These are phyloP conservation scores for Aspergillus jensenii DNA, from an alignment of 2,329 filamentous ascomycete species.

Conservation along the genomic window DNA sequence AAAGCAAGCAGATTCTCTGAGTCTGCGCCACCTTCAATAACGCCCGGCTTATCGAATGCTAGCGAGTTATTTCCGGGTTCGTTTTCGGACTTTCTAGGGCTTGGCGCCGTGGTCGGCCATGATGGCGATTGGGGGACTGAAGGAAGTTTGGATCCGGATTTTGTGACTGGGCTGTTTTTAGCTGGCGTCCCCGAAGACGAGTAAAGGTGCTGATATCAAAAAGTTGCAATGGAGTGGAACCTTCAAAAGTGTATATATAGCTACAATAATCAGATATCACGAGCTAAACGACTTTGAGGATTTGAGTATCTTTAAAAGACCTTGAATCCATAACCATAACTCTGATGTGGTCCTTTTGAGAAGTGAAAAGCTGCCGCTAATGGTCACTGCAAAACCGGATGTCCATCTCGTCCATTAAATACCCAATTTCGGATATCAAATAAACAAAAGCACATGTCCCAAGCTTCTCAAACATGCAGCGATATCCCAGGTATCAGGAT, in stretches of 20 bases:
- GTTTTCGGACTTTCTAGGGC: not conserved
- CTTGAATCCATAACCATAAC: no score
- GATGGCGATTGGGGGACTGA: not conserved
- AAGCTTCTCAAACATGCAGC: not conserved
- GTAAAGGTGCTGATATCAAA: not conserved
- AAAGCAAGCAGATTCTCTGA: not conserved
- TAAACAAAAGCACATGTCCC: not conserved
- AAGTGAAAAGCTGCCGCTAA: no score
- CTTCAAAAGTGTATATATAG: no score
- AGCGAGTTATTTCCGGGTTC: not conserved
- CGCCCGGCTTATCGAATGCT: not conserved
- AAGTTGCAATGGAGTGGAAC: no score
- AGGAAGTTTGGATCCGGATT: not conserved
- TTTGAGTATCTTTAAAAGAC: no score
- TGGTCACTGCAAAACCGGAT: no score
- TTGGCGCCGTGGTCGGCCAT: not conserved
- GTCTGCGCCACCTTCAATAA: not conserved
- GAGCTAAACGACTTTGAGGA: no score
- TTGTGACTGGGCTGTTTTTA: not conserved
- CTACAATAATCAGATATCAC: no score
- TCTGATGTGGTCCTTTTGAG: no score
- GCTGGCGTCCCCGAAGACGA: not conserved
- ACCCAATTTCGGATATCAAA: not conserved
- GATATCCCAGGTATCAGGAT: slow-evolving; percentile 3
- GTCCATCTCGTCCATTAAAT: no score